phyloP scores from a whole-genome alignment of 2,329 filamentous ascomycete genomes.

The Bipolaris cookei region DNA sequence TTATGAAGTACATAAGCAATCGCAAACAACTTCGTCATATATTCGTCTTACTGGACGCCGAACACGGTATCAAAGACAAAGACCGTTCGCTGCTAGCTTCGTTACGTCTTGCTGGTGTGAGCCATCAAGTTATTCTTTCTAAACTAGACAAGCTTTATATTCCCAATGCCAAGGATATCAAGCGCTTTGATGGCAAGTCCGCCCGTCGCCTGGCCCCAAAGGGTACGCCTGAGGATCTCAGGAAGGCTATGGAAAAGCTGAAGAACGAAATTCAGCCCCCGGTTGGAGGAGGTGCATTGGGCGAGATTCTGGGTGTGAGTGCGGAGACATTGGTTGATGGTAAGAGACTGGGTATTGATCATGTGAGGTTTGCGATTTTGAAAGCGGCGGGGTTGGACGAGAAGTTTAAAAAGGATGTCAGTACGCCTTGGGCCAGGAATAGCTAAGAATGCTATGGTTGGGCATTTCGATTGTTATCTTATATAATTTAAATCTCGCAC shows the following conservation, averaged over 20 bases:
- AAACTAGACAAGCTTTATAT: conserved; percentile 63
- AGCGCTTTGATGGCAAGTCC: conserved; percentile 20
- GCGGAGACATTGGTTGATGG: conserved; percentile 57
- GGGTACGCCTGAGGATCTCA: conserved; percentile 54
- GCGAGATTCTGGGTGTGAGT: conserved; percentile 67
- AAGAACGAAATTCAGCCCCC: conserved; percentile 45
- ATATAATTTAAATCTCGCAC: no score
- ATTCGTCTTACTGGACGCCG: conserved; percentile 69
- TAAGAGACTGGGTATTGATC: conserved; percentile 64
- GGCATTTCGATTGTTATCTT: not conserved
- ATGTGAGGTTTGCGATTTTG: conserved; percentile 68
- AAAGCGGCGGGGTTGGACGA: conserved; percentile 54
- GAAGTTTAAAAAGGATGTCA: conserved; percentile 5
- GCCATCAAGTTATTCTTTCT: conserved; percentile 69
- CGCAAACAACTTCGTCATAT: conserved; percentile 67
- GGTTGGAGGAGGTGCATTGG: conserved; percentile 52
- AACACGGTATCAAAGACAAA: conserved; percentile 67
- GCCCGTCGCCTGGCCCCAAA: conserved; percentile 23
- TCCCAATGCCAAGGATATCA: conserved; percentile 27
- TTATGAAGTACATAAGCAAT: conserved; percentile 69
- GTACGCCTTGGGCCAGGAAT: not conserved
- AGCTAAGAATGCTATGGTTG: not conserved
- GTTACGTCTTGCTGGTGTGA: conserved; percentile 62
- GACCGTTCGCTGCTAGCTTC: conserved; percentile 64
- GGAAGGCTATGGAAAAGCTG: conserved; percentile 47